A percentile compares a stretch with the other conserved stretches of the same genome.
Evolutionary conservation across 352 stramenopile genomes (phyloP).

Genomic region (Pythium angustatum): DNA sequence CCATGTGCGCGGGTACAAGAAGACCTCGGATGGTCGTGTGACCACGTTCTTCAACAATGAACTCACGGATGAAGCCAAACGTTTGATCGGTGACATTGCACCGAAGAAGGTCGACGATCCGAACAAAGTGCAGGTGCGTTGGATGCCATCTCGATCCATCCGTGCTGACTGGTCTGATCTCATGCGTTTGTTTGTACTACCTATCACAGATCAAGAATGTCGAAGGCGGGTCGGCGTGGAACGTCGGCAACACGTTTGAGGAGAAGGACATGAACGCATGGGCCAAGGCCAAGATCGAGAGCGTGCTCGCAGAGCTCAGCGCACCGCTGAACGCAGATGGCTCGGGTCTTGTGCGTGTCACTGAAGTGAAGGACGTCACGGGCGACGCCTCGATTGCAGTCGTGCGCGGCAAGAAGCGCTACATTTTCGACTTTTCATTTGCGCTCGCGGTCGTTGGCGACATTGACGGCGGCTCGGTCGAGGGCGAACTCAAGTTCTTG

Average conservation of each 20-base stretch:
- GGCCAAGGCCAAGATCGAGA: conserved; percentile 77
- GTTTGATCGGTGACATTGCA: conserved; percentile 96
- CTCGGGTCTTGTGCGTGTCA: conserved; percentile 51
- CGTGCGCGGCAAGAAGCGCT: conserved; percentile 92
- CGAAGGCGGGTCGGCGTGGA: conserved; percentile 90
- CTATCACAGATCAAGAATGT: conserved; percentile 86
- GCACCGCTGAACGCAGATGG: conserved; percentile 37
- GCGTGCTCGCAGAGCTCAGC: conserved; percentile 48
- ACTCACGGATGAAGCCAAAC: conserved; percentile 95
- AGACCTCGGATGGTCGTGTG: conserved; percentile 95
- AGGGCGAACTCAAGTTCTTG: conserved; percentile 75
- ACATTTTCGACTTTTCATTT: conserved; percentile 88
- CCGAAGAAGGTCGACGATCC: conserved; percentile 81
- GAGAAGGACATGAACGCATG: conserved; percentile 90
- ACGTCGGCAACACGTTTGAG: conserved; percentile 94
- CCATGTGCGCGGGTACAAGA: conserved; percentile 94
- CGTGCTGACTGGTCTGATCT: neutral
- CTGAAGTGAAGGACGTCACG: conserved; percentile 77
- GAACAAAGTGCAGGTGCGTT: conserved; percentile 55
- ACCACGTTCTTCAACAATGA: conserved; percentile 99
- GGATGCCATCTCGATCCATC: neutral
- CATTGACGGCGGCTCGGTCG: conserved; percentile 14
- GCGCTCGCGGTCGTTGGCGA: conserved; percentile 32
- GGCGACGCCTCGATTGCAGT: conserved; percentile 94
- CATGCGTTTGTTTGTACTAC: neutral